Evolutionary conservation across 345 rosid genomes (phyloP), one percentile per base, ranked within the genome.

Genomic region (Citrus mangshanensis): DNA sequence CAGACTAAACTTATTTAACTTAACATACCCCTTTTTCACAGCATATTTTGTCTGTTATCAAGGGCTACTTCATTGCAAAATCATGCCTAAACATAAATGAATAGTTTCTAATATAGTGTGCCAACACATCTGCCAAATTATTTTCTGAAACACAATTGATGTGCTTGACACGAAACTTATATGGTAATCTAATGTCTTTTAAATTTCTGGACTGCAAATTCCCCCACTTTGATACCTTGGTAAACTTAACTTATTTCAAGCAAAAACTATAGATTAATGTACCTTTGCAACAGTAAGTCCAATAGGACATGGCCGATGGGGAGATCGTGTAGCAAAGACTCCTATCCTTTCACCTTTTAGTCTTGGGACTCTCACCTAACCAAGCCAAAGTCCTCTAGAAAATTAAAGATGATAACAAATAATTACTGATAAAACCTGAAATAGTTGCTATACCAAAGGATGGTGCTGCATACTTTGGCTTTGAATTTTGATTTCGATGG

Each of bases 261-360:
- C 3, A 49, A 58, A 22, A 60, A 27, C 21, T 37, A 40, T 37
- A 16, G 42, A 42, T 22, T 32, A 60, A 77, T 6, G 7, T 77
- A 95, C 98, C 97, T 92, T 93, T 65, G 97, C 99, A 82, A 91
- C 95, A 13, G 98, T 93, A 59, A 95, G 96, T 5, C 98, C 97
- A 56, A 95, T 90, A 40, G 99, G 99, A 77, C 98, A 92, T 28
- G 92, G 98, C 55, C 97, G 89, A 88, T 95, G 98, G 58, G 98
- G 98, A 72, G 98, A 88, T 71, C 96, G 83, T 49, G 99, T 95
- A 78, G 97, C 95, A 83, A 95, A 90, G 79, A 92, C 95, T 84
- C 98, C 99, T 81, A 86, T 86, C 84, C 86, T 90, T 70, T 80
- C 89, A 19, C 99, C 99, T 77, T 91, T 91, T 76, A 95, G 74